These are phyloP conservation scores for Drechmeria coniospora DNA, from an alignment of 2,329 filamentous ascomycete genomes.

Conservation along the genomic window DNA sequence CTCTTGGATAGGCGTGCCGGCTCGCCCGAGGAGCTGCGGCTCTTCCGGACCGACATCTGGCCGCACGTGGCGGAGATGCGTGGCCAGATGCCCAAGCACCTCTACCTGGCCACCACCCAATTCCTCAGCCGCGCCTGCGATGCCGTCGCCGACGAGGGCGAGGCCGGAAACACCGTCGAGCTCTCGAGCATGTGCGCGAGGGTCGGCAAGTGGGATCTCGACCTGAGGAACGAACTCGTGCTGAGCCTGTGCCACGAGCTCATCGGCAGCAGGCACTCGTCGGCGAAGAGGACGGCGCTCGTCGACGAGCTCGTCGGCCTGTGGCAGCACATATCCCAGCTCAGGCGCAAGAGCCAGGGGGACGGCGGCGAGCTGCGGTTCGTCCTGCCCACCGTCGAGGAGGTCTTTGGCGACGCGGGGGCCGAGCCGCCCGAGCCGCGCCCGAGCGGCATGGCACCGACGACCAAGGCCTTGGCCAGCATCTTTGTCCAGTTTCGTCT, in stretches of 20 bases:
- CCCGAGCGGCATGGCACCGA: slow-evolving; percentile 2
- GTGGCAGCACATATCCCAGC: slow-evolving; percentile 22
- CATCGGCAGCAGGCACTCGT: slow-evolving; percentile 5
- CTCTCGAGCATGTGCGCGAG: slow-evolving; percentile 11
- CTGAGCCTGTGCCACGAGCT: slow-evolving; percentile 16
- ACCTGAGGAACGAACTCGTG: slow-evolving; percentile 15
- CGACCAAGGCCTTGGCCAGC: slow-evolving; percentile 11
- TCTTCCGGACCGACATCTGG: slow-evolving; percentile 15
- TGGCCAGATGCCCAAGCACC: slow-evolving; percentile 13
- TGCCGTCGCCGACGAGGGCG: slow-evolving; percentile 7
- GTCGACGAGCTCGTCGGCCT: slow-evolving; percentile 16
- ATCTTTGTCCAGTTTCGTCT: slow-evolving; percentile 16
- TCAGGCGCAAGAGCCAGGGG: slow-evolving; percentile 14
- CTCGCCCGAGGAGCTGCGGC: slow-evolving; percentile 8
- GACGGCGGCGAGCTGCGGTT: slow-evolving; percentile 9
- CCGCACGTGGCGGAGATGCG: slow-evolving; percentile 13
- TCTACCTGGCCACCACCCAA: slow-evolving; percentile 9
- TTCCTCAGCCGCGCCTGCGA: slow-evolving; percentile 9
- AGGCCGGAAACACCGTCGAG: slow-evolving; percentile 7
- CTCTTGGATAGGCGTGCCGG: slow-evolving; percentile 7
- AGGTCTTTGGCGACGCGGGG: slow-evolving; percentile 9
- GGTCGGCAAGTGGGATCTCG: slow-evolving; percentile 13
- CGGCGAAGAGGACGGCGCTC: slow-evolving; percentile 6
- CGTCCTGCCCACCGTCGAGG: slow-evolving; percentile 14
- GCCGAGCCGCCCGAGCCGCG: slow-evolving; percentile 1